Evolutionary conservation across 2,329 filamentous ascomycete genomes (phyloP).

Genomic region (Paracorniculantispora psalliotae): DNA sequence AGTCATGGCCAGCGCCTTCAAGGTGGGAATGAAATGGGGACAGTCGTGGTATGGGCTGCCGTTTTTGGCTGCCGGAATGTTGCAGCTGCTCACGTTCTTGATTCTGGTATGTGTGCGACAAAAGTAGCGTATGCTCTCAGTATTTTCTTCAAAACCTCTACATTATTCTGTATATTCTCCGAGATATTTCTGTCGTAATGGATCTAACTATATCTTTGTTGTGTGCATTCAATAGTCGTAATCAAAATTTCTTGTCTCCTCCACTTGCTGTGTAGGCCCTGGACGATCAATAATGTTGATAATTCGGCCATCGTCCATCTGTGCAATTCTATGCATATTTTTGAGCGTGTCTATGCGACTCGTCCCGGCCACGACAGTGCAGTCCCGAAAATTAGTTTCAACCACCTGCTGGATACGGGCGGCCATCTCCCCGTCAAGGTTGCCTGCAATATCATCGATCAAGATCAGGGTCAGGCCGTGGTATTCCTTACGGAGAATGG

Average conservation of each 20-base stretch:
- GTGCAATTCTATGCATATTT: constrained; percentile 1
- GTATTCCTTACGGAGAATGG: constrained; percentile 16
- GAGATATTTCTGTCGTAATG: too few species aligned
- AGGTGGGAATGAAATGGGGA: constrained; percentile 5
- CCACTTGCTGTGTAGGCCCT: too few species aligned
- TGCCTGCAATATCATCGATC: constrained; percentile 18
- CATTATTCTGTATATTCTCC: too few species aligned
- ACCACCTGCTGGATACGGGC: constrained; percentile 14
- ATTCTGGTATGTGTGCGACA: constrained; percentile 8
- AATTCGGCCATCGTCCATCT: background rate
- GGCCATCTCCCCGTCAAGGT: constrained; percentile 17
- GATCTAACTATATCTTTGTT: too few species aligned
- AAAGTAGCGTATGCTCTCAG: background rate
- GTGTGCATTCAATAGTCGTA: background rate
- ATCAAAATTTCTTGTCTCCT: background rate
- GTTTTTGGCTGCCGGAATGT: constrained; percentile 3
- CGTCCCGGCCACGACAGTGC: constrained; percentile 15
- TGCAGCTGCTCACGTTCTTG: constrained; percentile 1
- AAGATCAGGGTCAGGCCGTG: constrained; percentile 15
- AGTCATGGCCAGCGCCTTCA: constrained; percentile 8
- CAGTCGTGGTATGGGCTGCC: constrained; percentile 11
- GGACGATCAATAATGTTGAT: constrained; percentile 8
- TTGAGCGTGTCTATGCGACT: constrained; percentile 13
- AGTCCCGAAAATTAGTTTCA: constrained; percentile 14
- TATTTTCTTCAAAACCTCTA: background rate